These are phyloP conservation scores for Dactylellina drechsleri DNA, from an alignment of 2,329 filamentous ascomycete species.

Conservation along the genomic window DNA sequence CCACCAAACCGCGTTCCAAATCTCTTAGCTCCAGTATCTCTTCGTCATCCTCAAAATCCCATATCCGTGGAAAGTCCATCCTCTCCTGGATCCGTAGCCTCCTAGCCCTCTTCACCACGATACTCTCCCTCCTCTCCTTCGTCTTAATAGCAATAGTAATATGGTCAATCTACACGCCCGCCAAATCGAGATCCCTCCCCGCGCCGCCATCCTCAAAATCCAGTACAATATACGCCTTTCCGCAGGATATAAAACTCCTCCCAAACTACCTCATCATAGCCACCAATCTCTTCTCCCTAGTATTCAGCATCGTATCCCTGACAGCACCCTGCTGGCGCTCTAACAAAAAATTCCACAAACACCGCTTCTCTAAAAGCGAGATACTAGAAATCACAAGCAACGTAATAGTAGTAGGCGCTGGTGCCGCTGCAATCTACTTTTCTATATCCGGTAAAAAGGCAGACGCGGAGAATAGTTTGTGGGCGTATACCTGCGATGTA, in stretches of 20 bases:
- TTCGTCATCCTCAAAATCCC: background rate
- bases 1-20: background rate
- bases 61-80: constrained; percentile 31
- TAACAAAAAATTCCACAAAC: constrained; percentile 32
- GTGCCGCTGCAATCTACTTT: constrained; percentile 23
- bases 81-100: constrained; percentile 14
- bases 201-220: background rate
- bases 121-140: constrained; percentile 12
- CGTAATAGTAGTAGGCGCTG: constrained; percentile 4
- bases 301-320: constrained; percentile 4
- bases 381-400: constrained; percentile 27
- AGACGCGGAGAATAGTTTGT: constrained; percentile 18
- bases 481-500: constrained; percentile 36
- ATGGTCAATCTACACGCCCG: constrained; percentile 27
- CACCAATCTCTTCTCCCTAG: background rate
- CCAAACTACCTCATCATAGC: constrained; percentile 28
- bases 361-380: constrained; percentile 31
- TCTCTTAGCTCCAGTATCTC: constrained; percentile 5
- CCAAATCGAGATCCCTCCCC: constrained; percentile 3
- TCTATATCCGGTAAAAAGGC: constrained; percentile 16
- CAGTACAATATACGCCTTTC: constrained; percentile 27
- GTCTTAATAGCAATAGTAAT: constrained; percentile 24
- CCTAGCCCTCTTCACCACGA: constrained; percentile 12
- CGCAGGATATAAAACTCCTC: constrained; percentile 21
- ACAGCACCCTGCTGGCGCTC: constrained; percentile 36